phyloP scores from a whole-genome alignment of 257 asterid genomes.

The Hygrophila difformis region DNA sequence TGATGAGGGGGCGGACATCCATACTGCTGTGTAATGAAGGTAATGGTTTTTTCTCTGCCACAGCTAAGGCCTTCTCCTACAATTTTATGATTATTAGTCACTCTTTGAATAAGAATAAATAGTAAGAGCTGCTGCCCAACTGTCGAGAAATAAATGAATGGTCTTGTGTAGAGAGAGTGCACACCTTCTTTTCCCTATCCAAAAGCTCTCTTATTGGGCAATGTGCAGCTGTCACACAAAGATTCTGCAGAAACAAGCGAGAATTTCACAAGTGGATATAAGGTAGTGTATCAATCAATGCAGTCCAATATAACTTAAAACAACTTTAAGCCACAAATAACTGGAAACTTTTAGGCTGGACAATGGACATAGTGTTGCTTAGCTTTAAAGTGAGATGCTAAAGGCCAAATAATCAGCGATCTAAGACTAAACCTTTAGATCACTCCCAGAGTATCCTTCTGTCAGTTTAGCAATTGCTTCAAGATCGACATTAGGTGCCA shows the following conservation, averaged over 20 bases:
- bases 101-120: too few relatives aligned
- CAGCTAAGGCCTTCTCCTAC: constrained; percentile 74
- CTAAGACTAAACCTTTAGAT: constrained; percentile 95
- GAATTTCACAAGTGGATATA: constrained; percentile 1
- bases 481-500: constrained; percentile 64
- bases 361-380: too few relatives aligned
- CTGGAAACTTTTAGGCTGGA: too few relatives aligned
- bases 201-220: constrained; percentile 82
- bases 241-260: constrained; percentile 50
- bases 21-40: constrained; percentile 71
- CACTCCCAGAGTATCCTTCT: constrained; percentile 96
- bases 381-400: too few relatives aligned
- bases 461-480: constrained; percentile 74
- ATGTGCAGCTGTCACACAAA: constrained; percentile 91
- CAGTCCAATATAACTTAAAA: too few relatives aligned
- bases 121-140: too few relatives aligned
- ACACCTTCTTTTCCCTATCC: constrained; percentile 85
- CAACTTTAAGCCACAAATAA: too few relatives aligned
- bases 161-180: background rate
- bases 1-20: constrained; percentile 64
- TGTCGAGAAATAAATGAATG: too few relatives aligned
- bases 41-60: constrained; percentile 52
- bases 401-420: too few relatives aligned
- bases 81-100: constrained; percentile 7
- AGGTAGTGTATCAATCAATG: background rate